A percentile compares a stretch with the other conserved stretches of the same genome.
Evolutionary conservation across 2,329 filamentous ascomycete genomes (phyloP).

Genomic region (Tolypocladium inflatum): DNA sequence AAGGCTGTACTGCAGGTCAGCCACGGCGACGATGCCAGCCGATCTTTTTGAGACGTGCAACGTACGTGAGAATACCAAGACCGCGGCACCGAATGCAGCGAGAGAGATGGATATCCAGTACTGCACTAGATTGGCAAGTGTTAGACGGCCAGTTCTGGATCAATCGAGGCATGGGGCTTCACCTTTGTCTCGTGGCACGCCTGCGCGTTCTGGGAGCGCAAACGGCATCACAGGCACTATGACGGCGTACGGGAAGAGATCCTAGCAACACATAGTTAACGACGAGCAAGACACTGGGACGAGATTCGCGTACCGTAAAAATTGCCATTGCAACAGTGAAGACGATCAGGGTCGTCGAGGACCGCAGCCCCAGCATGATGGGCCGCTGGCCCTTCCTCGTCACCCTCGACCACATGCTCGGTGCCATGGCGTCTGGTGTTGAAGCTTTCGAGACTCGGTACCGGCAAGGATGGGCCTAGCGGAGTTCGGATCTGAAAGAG

Average conservation of each 20-base stretch:
- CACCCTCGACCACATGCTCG: conserved; percentile 5
- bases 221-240: conserved; percentile 24
- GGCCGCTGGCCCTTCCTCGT: conserved; percentile 14
- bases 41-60: not conserved
- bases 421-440: conserved; percentile 8
- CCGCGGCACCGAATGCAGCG: conserved; percentile 21
- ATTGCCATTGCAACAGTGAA: conserved; percentile 21
- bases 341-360: conserved; percentile 21
- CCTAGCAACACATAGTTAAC: conserved; percentile 9
- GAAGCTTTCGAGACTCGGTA: not conserved
- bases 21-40: not conserved
- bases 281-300: too few relatives aligned
- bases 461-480: not conserved
- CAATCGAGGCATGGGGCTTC: not conserved
- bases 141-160: not conserved
- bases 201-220: conserved; percentile 15
- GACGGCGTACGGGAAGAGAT: conserved; percentile 24
- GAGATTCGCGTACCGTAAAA: conserved; percentile 17
- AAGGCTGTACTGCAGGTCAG: conserved; percentile 14
- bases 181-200: conserved; percentile 12
- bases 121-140: conserved; percentile 12
- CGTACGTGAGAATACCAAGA: conserved; percentile 21
- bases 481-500: not conserved
- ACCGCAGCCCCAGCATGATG: conserved; percentile 17
- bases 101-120: conserved; percentile 26